Percentiles rank a stretch among this genome's conserved stretches.
phyloP scores from a whole-genome alignment of 169 alveolate species.

The Amoebophrya sp. region DNA sequence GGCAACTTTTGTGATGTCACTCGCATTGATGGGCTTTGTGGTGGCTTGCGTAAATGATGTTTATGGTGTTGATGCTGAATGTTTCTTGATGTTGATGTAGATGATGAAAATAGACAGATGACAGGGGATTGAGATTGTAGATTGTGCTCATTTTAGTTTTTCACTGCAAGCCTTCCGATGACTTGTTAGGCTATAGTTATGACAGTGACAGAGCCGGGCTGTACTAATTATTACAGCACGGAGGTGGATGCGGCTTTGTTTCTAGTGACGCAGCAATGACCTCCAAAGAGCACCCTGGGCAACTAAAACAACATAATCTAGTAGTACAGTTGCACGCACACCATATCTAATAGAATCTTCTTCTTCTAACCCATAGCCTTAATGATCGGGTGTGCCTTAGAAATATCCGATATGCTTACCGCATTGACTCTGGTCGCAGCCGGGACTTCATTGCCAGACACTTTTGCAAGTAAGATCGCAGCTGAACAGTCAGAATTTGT shows the following conservation, averaged over 20 bases:
- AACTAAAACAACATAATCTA: too few relatives aligned
- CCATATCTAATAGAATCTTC: neutral
- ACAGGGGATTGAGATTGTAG: too few relatives aligned
- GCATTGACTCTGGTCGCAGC: neutral
- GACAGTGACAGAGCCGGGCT: too few relatives aligned
- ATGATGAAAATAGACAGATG: neutral
- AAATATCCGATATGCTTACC: neutral
- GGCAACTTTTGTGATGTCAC: neutral
- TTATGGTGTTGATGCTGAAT: neutral
- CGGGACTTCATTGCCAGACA: neutral
- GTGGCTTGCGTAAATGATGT: neutral
- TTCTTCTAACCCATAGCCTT: neutral
- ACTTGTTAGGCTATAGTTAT: too few relatives aligned
- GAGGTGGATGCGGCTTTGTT: too few relatives aligned
- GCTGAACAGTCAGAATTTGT: slow-evolving; percentile 19
- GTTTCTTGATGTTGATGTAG: neutral
- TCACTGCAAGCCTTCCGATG: neutral
- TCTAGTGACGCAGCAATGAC: too few relatives aligned
- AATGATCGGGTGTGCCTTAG: neutral
- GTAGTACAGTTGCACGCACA: too few relatives aligned
- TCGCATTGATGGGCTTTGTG: neutral
- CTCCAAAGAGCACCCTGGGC: too few relatives aligned
- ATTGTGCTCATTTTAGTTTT: neutral
- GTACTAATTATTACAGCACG: too few relatives aligned
- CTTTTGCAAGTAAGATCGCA: neutral